These are phyloP conservation scores for Inga leiocalycina DNA, from an alignment of 306 rosid genomes.

Conservation along the genomic window DNA sequence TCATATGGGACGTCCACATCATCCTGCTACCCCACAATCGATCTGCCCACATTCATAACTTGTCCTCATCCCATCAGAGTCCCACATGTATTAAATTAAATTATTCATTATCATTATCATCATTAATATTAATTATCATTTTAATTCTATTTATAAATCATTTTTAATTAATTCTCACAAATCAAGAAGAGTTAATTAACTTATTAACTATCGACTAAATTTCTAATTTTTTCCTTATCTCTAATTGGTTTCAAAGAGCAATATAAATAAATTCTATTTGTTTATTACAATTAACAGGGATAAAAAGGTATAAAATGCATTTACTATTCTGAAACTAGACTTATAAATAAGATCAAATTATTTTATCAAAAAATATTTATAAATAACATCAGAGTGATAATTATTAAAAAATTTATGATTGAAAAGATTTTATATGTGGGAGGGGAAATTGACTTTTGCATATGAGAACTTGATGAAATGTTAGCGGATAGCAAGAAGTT, in stretches of 20 bases:
- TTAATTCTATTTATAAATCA: background rate
- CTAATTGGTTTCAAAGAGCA: too few relatives aligned
- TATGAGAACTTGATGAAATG: background rate
- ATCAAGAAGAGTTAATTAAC: too few relatives aligned
- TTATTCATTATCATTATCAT: background rate
- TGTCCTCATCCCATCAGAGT: background rate
- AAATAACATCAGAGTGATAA: background rate
- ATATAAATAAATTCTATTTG: too few relatives aligned
- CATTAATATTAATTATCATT: background rate
- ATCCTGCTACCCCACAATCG: slow-evolving; percentile 20
- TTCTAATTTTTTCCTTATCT: too few relatives aligned
- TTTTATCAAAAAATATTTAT: too few relatives aligned
- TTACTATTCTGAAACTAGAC: too few relatives aligned
- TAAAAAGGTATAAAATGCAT: too few relatives aligned
- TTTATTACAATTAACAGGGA: too few relatives aligned
- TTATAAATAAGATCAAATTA: too few relatives aligned
- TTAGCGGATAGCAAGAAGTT: background rate
- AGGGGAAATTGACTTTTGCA: background rate
- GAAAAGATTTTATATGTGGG: background rate
- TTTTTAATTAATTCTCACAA: too few relatives aligned
- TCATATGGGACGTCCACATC: slow-evolving; percentile 37
- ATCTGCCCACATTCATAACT: slow-evolving; percentile 38
- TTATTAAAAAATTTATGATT: background rate
- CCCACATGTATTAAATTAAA: background rate
- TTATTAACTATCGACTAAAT: too few relatives aligned